Percentiles rank a stretch among this genome's conserved stretches.
Evolutionary conservation across 169 alveolate genomes (phyloP).

Genomic region (Babesia divergens): DNA sequence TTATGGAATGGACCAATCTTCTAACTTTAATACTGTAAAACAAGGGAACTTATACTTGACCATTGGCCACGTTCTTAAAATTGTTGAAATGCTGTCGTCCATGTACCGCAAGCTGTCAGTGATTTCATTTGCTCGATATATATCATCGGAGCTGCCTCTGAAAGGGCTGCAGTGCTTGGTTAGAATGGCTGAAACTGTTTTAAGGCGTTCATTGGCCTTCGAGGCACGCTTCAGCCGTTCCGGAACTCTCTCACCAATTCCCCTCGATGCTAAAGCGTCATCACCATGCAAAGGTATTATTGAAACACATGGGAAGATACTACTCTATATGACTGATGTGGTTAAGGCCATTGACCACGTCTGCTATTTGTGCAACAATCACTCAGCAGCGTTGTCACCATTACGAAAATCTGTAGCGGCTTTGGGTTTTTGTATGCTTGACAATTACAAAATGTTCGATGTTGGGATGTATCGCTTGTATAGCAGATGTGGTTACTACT

Average conservation of each 20-base stretch:
- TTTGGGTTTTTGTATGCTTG: neutral
- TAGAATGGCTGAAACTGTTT: neutral
- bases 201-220: slow-evolving; percentile 1
- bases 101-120: slow-evolving; percentile 7
- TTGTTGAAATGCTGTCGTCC: neutral
- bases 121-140: neutral
- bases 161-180: neutral
- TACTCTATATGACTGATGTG: neutral
- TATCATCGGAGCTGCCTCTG: neutral
- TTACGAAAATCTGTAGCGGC: neutral
- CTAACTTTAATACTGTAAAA: no score
- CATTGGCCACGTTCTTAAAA: neutral
- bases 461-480: neutral
- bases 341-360: neutral
- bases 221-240: neutral
- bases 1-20: no score
- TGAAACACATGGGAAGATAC: neutral
- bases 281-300: neutral
- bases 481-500: neutral
- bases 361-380: neutral
- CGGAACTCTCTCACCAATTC: no score
- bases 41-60: slow-evolving; percentile 16
- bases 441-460: neutral
- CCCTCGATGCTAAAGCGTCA: no score
- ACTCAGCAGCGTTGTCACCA: neutral